Evolutionary conservation across 176 grass and related monocot species (phyloP).

Genomic region (Lolium perenne): DNA sequence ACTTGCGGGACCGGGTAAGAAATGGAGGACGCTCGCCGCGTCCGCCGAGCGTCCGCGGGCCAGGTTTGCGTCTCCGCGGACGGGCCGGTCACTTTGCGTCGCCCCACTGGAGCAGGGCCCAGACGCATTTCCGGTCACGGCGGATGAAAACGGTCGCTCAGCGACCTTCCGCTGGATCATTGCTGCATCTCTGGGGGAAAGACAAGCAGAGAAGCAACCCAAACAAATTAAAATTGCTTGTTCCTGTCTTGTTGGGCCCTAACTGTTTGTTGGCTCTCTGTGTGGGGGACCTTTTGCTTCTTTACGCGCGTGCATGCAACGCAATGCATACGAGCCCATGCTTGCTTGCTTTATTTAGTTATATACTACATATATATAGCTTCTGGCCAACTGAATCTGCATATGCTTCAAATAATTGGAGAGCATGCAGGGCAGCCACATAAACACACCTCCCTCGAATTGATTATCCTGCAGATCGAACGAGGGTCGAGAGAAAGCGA

Average conservation of each 20-base stretch:
- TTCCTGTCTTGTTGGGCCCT: background rate
- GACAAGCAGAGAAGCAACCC: background rate
- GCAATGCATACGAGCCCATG: background rate
- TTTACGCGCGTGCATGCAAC: conserved; percentile 10
- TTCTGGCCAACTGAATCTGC: background rate
- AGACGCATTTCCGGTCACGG: too few species aligned
- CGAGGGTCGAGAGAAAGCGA: background rate
- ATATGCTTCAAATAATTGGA: conserved; percentile 15
- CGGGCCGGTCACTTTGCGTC: too few species aligned
- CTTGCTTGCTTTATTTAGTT: background rate
- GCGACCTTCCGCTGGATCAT: conserved; percentile 15
- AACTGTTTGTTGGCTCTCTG: background rate
- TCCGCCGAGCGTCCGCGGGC: too few species aligned
- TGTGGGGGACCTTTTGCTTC: conserved; percentile 6
- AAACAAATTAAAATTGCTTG: background rate
- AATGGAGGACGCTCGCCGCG: too few species aligned
- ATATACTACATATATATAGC: background rate
- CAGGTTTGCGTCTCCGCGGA: too few species aligned
- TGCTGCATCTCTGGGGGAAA: background rate
- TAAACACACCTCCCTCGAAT: background rate
- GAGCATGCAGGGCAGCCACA: background rate
- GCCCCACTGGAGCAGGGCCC: too few species aligned
- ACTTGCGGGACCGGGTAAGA: too few species aligned
- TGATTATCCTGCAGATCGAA: background rate
- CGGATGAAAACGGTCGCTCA: too few species aligned